phyloP scores from a whole-genome alignment of 2,329 filamentous ascomycete species.

The Neobulgaria alba region DNA sequence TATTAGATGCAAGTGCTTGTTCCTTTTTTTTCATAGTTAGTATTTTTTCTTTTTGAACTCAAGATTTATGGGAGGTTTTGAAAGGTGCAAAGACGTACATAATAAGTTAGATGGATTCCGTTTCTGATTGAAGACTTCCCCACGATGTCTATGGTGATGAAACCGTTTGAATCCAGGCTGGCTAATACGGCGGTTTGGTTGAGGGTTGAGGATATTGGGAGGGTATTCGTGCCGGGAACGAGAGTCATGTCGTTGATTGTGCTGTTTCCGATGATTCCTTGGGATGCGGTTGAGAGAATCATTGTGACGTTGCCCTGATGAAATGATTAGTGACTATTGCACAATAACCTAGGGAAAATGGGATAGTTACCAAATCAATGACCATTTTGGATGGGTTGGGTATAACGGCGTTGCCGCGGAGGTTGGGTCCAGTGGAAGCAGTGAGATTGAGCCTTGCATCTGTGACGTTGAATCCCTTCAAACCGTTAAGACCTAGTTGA shows the following conservation, averaged over 20 bases:
- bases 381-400: conserved; percentile 52
- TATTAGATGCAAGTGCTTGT: neutral
- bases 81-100: too few species aligned
- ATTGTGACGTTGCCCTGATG: conserved; percentile 41
- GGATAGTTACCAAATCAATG: conserved; percentile 34
- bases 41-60: too few species aligned
- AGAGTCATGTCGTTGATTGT: conserved; percentile 43
- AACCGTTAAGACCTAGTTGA: conserved; percentile 48
- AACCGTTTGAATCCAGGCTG: conserved; percentile 30
- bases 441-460: conserved; percentile 37
- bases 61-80: too few species aligned
- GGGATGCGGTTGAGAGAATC: conserved; percentile 33
- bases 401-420: conserved; percentile 44
- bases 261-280: conserved; percentile 39
- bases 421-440: conserved; percentile 37
- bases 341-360: neutral
- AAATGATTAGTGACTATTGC: neutral
- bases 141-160: conserved; percentile 41
- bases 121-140: conserved; percentile 40
- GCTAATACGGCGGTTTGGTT: conserved; percentile 33
- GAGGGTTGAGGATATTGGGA: conserved; percentile 40
- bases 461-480: conserved; percentile 42
- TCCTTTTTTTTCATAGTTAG: too few species aligned
- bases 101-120: conserved; percentile 44
- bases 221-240: conserved; percentile 43